Evolutionary conservation across 176 grass and related monocot species (phyloP).

Genomic region (Themeda triandra): DNA sequence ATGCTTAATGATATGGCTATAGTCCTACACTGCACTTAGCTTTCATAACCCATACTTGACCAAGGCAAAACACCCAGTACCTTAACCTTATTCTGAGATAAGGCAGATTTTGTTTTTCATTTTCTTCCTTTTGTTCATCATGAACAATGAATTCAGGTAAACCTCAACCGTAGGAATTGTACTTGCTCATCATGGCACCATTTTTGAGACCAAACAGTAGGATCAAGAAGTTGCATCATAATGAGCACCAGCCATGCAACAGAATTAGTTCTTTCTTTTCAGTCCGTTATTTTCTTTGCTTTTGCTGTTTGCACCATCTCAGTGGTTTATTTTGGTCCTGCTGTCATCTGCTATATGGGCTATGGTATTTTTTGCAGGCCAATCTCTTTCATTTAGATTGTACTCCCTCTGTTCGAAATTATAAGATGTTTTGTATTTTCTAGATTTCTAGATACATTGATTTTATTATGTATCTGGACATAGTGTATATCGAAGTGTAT

Average conservation of each 20-base stretch:
- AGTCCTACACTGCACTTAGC: background rate
- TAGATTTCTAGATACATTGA: background rate
- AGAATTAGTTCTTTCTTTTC: background rate
- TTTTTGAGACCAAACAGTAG: background rate
- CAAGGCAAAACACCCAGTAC: background rate
- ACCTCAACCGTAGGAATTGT: background rate
- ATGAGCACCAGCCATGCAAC: background rate
- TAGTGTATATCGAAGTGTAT: too few species aligned
- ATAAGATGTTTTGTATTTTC: background rate
- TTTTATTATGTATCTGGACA: too few species aligned
- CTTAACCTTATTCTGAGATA: background rate
- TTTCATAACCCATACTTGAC: background rate
- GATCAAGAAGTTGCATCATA: background rate
- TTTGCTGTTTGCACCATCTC: background rate
- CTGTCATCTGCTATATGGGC: background rate
- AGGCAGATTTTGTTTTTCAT: background rate
- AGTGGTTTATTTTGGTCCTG: background rate
- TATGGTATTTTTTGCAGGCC: background rate
- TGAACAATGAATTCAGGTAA: background rate
- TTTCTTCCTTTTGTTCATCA: background rate
- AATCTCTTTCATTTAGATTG: constrained; percentile 4
- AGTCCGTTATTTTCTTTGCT: background rate
- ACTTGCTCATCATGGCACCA: background rate
- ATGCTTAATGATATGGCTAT: background rate
- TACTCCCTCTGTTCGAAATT: too few species aligned